phyloP scores from a whole-genome alignment of 345 rosid species.

The Ricinus communis region DNA sequence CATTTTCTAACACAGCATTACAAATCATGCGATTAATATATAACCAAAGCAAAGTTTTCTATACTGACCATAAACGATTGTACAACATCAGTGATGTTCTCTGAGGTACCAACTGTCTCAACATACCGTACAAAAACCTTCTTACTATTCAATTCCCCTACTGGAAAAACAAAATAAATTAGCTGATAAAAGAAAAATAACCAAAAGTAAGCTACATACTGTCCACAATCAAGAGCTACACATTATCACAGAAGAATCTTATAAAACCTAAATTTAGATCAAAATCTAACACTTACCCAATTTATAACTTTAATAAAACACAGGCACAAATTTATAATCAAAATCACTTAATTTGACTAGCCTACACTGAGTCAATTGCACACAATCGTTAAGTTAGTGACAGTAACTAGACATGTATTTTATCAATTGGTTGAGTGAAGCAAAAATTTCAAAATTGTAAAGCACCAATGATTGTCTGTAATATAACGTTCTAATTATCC shows the following conservation, averaged over 20 bases:
- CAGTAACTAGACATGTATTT: too few species aligned
- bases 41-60: neutral
- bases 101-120: slow-evolving; percentile 50
- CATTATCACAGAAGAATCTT: neutral
- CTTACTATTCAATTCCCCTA: slow-evolving; percentile 46
- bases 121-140: slow-evolving; percentile 68
- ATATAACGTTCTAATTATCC: too few species aligned
- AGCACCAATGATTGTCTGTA: neutral
- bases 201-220: too few species aligned
- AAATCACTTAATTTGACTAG: too few species aligned
- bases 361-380: too few species aligned
- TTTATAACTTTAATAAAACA: too few species aligned
- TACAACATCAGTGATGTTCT: slow-evolving; percentile 37
- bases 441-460: too few species aligned
- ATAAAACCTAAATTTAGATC: too few species aligned
- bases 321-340: too few species aligned
- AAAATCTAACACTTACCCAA: too few species aligned
- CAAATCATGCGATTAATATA: neutral
- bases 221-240: neutral
- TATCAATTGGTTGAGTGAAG: too few species aligned
- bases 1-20: neutral
- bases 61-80: slow-evolving; percentile 63
- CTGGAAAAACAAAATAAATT: slow-evolving; percentile 21
- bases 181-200: slow-evolving; percentile 1
- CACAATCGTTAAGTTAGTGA: too few species aligned